Base-by-base conservation (phyloP, 257 asterid genomes). In the Scutellaria barbata region DNA sequence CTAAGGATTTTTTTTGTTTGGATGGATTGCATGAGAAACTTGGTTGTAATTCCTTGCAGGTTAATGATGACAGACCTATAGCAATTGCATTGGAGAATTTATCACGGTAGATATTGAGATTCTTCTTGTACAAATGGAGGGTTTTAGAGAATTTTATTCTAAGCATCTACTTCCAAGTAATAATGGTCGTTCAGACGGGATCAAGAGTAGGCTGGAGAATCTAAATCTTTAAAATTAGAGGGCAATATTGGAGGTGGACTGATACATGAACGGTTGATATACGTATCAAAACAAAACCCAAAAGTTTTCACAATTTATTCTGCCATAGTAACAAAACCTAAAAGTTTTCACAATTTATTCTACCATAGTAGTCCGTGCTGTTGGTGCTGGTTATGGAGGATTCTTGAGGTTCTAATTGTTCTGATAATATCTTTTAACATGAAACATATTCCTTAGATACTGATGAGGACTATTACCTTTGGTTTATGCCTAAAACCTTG, bases 351-450 rank as follows among this genome's bases (percentile, higher is more conserved):
- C n/a, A n/a, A n/a, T n/a, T n/a, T n/a, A n/a, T n/a, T n/a, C n/a
- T n/a, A n/a, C n/a, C n/a, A n/a, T n/a, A n/a, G n/a, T n/a, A n/a
- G 95, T 94, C 69, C 84, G 79, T 22, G 81, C 80, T 63, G 94
- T 89, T 52, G 98, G 96, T 79, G 95, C 94, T 62, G 96, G 98
- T 48, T 92, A 96, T 55, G 98, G 98, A 77, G 98, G 98, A 80
- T 92, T 79, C 80, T 92, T 94, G 52, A 89, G 96, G 96, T 92
- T 7, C 25, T 0, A 7, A 10, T 5, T 13, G 20, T 50, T n/a
- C n/a, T n/a, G n/a, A n/a, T n/a, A n/a, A n/a, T n/a, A 5, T 52
- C 14, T 9, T 45, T 45, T 45, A 1, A 8, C 10, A 50, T 7
- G 4, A 5, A 14, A 50, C 33, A 16, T 25, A 5, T 10, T 51